Conservation (phyloP, 1,284 basidiomycete genomes). For the Thecaphora thlaspeos region DNA sequence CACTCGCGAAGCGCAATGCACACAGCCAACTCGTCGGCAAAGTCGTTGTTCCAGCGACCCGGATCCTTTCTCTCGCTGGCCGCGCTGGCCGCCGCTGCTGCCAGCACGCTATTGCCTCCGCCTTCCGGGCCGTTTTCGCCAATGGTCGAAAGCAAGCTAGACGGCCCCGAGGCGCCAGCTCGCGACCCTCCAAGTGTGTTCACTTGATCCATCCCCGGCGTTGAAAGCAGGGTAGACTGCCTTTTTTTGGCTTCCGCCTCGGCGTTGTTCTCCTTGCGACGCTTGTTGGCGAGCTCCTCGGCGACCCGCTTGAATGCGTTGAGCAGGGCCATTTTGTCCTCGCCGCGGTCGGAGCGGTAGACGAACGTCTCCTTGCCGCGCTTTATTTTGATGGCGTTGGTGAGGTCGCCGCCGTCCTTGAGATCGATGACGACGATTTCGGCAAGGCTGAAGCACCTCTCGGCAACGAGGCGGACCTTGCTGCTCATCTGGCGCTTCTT, state of each 20-base stretch:
- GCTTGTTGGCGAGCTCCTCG: constrained; percentile 82
- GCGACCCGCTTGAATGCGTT: constrained; percentile 84
- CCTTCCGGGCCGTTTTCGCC: constrained; percentile 10
- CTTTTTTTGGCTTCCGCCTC: constrained; percentile 30
- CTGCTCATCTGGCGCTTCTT: constrained; percentile 60
- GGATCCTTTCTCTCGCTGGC: constrained; percentile 49
- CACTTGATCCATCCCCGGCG: constrained; percentile 4
- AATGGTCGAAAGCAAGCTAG: constrained; percentile 12
- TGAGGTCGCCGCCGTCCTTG: constrained; percentile 88
- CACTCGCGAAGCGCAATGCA: constrained; percentile 85
- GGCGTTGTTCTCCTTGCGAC: constrained; percentile 76
- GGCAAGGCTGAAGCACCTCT: constrained; percentile 83
- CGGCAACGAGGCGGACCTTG: constrained; percentile 73
- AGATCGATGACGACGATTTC: constrained; percentile 93
- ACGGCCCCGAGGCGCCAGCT: neutral
- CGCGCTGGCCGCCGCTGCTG: constrained; percentile 25
- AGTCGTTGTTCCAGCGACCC: constrained; percentile 78
- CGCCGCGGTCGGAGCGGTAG: constrained; percentile 75
- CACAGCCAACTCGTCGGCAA: constrained; percentile 86
- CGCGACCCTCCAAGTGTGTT: too few species aligned
- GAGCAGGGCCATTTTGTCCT: constrained; percentile 83
- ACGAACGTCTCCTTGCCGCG: constrained; percentile 91
- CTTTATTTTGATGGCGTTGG: constrained; percentile 92
- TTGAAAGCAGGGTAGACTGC: constrained; percentile 22
- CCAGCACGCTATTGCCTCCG: constrained; percentile 10